Evolutionary conservation across 345 rosid genomes (phyloP).

Genomic region (Lenwebbia sp.): DNA sequence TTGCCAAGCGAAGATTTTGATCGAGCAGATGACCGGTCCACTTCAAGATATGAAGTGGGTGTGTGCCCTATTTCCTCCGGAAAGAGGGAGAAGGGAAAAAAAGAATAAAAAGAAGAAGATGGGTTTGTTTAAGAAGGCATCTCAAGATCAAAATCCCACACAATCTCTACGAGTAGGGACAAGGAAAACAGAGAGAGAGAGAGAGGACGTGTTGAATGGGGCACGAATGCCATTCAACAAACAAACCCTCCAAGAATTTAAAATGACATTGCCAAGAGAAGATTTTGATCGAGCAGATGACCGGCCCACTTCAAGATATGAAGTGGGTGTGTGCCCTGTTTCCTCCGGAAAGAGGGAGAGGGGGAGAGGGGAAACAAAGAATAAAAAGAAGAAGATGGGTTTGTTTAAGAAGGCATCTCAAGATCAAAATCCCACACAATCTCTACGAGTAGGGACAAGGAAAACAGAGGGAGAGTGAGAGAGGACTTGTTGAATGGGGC

Average conservation of each 20-base stretch:
- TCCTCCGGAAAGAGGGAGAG: not conserved
- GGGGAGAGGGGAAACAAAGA: not conserved
- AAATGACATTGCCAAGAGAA: not conserved
- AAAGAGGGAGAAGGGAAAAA: not conserved
- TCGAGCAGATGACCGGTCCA: conserved; percentile 2
- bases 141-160: conserved; percentile 2
- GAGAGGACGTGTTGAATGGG: conserved; percentile 21
- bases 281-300: not conserved
- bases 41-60: conserved; percentile 4
- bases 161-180: conserved; percentile 26
- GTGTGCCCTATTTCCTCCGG: not conserved
- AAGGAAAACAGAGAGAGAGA: conserved; percentile 2
- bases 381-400: not conserved
- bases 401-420: not conserved
- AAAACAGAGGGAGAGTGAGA: conserved; percentile 1
- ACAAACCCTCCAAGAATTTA: not conserved
- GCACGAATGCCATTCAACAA: not conserved
- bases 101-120: not conserved
- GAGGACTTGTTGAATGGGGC: conserved; percentile 23
- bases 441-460: conserved; percentile 22
- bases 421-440: conserved; percentile 8
- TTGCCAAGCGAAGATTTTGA: not conserved
- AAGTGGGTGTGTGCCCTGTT: conserved; percentile 6
- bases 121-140: not conserved
- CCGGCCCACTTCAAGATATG: conserved; percentile 3